A percentile compares a stretch with the other conserved stretches of the same genome.
These are phyloP conservation scores for Coniferiporia weirii DNA, from an alignment of 1,284 basidiomycete species.

Conservation along the genomic window DNA sequence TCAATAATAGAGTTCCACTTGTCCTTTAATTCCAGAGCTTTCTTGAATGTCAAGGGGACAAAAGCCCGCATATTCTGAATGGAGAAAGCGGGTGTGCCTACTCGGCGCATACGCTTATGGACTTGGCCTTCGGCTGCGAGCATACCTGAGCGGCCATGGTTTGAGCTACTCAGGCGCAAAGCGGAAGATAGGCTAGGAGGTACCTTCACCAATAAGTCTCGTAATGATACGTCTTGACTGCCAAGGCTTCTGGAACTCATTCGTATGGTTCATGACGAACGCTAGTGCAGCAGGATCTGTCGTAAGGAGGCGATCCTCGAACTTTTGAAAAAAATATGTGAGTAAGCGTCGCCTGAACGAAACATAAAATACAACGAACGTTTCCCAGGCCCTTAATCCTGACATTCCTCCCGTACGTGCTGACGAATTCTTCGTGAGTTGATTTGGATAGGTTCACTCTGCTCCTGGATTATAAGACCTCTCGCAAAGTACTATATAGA, in stretches of 20 bases:
- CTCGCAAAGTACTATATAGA: neutral
- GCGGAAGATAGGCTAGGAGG: too few species aligned
- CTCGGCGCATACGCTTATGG: slow-evolving; percentile 70
- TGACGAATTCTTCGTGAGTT: slow-evolving; percentile 16
- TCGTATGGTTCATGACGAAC: slow-evolving; percentile 64
- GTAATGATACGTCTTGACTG: slow-evolving; percentile 67
- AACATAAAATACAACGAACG: slow-evolving; percentile 7
- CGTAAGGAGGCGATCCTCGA: slow-evolving; percentile 71
- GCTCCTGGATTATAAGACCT: neutral
- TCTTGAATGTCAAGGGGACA: slow-evolving; percentile 63
- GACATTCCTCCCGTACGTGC: slow-evolving; percentile 19
- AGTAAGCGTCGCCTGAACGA: neutral
- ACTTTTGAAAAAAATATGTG: slow-evolving; percentile 37
- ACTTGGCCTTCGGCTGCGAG: slow-evolving; percentile 68
- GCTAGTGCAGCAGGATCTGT: slow-evolving; percentile 67
- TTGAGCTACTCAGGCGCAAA: neutral
- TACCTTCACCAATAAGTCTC: slow-evolving; percentile 63
- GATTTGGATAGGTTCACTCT: slow-evolving; percentile 12
- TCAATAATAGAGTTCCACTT: slow-evolving; percentile 49
- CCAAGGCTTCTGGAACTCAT: slow-evolving; percentile 75
- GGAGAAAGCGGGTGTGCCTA: slow-evolving; percentile 74
- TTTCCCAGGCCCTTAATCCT: slow-evolving; percentile 20
- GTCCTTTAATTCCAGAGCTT: slow-evolving; percentile 57
- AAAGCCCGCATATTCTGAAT: slow-evolving; percentile 65
- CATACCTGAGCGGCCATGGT: slow-evolving; percentile 37